Base-by-base conservation (phyloP, 2,329 filamentous ascomycete genomes). In the Penicillium sp. region DNA sequence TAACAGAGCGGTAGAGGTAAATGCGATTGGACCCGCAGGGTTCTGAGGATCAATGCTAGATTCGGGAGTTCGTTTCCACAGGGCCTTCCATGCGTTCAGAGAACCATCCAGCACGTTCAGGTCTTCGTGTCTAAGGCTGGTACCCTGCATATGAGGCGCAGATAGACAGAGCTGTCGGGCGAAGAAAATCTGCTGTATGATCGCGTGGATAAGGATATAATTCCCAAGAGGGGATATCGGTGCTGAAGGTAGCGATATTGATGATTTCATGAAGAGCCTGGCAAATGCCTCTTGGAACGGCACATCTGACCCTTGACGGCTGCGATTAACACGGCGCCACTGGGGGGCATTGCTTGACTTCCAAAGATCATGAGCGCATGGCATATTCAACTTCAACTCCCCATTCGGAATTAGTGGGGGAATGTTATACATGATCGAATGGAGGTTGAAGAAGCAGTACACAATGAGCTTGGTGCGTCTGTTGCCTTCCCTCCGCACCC, bases 351-450 rank as follows among this genome's bases (percentile, higher is more conserved):
- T 80, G 10, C 71, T 69, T 3, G 83, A 81, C 60, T 81, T 81
- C 78, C 82, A 86, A 53, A 82, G 77, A 22, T 79, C 77, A 32
- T 79, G 78, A 43, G 76, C 79, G 56, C 78, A 81, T 0, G 83
- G 83, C 59, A 86, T 77, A 47, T 77, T 77, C 57, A 84, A 66
- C 48, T 77, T 78, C 47, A 85, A 65, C 65, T 85, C 81, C 31
- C 76, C 75, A 61, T 81, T 84, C 48, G 83, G 64, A 24, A 86
- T 78, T 41, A 83, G 72, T 0, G 83, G 83, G 27, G 83, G 81
- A 13, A 84, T 81, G 65, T 85, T 82, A 72, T 84, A 86, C 61
- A 83, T 83, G 50, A 86, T 83, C 32, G 79, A 83, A 57, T 85
- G 83, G 2, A 86, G 73, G 61, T 85, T 84, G 55, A 83, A 82